Evolutionary conservation across 257 asterid species (phyloP).

Genomic region (Vinca minor): DNA sequence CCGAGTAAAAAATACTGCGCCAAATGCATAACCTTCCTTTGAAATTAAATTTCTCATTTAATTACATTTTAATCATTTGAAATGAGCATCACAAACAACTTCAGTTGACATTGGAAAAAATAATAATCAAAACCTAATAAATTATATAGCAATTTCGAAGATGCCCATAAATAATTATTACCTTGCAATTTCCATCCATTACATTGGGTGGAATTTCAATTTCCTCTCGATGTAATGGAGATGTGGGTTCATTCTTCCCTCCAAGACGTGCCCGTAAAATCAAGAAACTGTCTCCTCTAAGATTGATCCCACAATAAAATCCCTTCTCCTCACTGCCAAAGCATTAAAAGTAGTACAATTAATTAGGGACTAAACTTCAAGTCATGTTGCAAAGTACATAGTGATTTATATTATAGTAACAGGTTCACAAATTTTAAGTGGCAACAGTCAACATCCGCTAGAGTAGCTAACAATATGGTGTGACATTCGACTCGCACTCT

Average conservation of each 20-base stretch:
- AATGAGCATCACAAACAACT: neutral
- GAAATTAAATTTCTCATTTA: no score
- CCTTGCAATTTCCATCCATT: slow-evolving; percentile 34
- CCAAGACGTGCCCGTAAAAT: slow-evolving; percentile 47
- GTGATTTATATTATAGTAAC: no score
- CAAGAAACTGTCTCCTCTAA: slow-evolving; percentile 45
- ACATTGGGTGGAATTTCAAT: slow-evolving; percentile 36
- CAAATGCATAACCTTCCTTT: no score
- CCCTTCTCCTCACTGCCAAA: slow-evolving; percentile 58
- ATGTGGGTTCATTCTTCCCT: slow-evolving; percentile 51
- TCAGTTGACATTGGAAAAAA: neutral
- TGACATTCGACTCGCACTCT: no score
- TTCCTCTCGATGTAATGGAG: slow-evolving; percentile 40
- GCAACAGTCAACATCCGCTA: no score
- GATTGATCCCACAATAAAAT: slow-evolving; percentile 54
- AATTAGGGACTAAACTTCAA: no score
- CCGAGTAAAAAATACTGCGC: no score
- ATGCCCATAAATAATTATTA: slow-evolving; percentile 17
- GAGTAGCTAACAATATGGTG: no score
- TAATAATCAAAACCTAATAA: neutral
- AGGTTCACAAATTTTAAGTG: no score
- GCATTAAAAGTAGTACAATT: neutral
- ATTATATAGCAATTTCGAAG: neutral
- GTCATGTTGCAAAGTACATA: no score
- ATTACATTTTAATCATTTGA: no score